Conservation (phyloP, 257 asterid genomes). For the Solanum chaucha region DNA sequence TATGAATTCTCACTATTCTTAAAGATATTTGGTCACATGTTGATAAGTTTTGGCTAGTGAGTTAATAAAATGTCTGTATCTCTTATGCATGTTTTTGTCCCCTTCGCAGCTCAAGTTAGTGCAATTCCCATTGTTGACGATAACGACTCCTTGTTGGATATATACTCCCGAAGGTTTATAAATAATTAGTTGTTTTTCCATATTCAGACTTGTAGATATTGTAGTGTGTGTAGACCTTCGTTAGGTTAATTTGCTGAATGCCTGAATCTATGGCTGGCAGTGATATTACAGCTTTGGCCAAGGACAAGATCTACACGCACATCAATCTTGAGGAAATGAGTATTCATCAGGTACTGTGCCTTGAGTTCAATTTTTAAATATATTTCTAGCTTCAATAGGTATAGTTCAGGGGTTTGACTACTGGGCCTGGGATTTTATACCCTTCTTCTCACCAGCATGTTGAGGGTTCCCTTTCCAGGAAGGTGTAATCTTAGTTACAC, state of each 20-base stretch:
- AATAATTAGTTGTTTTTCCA: neutral
- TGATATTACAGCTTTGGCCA: slow-evolving; percentile 88
- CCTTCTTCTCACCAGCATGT: neutral
- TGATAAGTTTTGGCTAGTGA: neutral
- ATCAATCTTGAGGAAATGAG: slow-evolving; percentile 79
- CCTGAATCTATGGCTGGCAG: slow-evolving; percentile 31
- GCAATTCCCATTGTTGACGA: slow-evolving; percentile 91
- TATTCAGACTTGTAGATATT: neutral
- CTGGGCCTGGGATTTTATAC: neutral
- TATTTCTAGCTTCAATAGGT: neutral
- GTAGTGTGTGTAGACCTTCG: neutral
- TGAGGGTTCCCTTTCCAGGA: neutral
- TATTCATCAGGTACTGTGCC: slow-evolving; percentile 53
- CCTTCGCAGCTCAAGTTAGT: slow-evolving; percentile 77
- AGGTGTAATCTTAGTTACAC: neutral
- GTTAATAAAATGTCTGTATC: neutral
- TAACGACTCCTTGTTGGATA: slow-evolving; percentile 74
- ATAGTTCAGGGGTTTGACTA: neutral
- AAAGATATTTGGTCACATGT: neutral
- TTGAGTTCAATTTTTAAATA: neutral
- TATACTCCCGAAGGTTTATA: slow-evolving; percentile 79
- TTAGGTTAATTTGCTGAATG: neutral
- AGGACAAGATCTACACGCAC: slow-evolving; percentile 68
- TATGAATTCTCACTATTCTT: neutral
- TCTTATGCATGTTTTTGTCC: slow-evolving; percentile 1